phyloP scores from a whole-genome alignment of 257 asterid genomes.

The Handroanthus guayacan region DNA sequence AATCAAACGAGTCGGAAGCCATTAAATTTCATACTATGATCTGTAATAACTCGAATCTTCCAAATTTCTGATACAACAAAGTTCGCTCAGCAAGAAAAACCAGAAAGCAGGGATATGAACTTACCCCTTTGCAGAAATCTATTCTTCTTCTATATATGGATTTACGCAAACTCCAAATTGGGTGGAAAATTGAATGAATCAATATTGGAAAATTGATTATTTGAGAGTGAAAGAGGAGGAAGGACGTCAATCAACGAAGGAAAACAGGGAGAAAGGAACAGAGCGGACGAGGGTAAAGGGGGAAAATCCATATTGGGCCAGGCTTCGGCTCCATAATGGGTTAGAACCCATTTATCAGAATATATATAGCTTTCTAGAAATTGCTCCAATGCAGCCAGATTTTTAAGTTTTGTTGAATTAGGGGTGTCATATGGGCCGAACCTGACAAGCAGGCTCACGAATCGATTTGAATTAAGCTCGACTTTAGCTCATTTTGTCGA shows the following conservation, averaged over 20 bases:
- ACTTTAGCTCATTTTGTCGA: too few species aligned
- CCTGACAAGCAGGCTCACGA: too few species aligned
- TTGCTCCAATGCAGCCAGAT: too few species aligned
- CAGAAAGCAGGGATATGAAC: background rate
- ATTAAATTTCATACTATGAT: background rate
- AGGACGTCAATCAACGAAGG: constrained; percentile 30
- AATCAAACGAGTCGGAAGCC: background rate
- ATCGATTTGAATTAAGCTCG: too few species aligned
- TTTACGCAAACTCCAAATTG: constrained; percentile 24
- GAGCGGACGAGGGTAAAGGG: constrained; percentile 21
- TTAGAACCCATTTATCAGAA: background rate
- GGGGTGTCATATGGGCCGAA: too few species aligned
- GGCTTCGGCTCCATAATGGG: constrained; percentile 15
- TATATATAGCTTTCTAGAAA: background rate
- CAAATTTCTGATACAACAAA: constrained; percentile 1
- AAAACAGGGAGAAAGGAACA: background rate
- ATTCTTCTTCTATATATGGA: constrained; percentile 26
- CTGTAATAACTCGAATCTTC: constrained; percentile 12
- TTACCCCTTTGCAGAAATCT: constrained; percentile 31
- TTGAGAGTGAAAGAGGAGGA: constrained; percentile 17
- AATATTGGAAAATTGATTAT: background rate
- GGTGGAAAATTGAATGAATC: constrained; percentile 14
- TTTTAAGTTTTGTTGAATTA: too few species aligned
- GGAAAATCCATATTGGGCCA: constrained; percentile 36
- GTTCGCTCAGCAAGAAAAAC: background rate